Conservation (phyloP, 495 filamentous ascomycete species). For the Staphylotrichum tortipilum region DNA sequence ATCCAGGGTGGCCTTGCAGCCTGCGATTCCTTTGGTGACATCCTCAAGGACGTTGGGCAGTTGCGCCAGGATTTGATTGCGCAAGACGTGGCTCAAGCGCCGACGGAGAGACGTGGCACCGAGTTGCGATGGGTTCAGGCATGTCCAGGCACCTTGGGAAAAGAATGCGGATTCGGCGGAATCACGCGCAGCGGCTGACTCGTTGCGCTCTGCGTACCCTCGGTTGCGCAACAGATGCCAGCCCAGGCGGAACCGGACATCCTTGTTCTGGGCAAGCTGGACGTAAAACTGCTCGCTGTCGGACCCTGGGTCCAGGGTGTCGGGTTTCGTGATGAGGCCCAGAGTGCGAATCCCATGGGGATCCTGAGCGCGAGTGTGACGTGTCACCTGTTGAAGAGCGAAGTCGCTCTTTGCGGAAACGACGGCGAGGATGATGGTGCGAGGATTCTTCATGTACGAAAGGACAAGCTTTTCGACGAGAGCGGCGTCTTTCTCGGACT, state of each 20-base stretch:
- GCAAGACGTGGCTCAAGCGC: slow-evolving; percentile 1
- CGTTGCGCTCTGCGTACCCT: slow-evolving; percentile 31
- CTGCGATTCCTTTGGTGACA: background rate
- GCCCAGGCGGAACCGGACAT: slow-evolving; percentile 23
- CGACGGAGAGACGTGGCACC: background rate
- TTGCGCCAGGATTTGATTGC: background rate
- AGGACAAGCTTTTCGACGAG: slow-evolving; percentile 46
- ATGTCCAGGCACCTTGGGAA: background rate
- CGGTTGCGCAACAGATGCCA: slow-evolving; percentile 65
- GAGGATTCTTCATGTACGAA: slow-evolving; percentile 48
- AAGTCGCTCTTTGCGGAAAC: slow-evolving; percentile 45
- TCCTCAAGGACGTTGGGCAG: slow-evolving; percentile 1
- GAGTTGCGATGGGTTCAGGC: background rate
- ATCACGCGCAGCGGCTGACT: background rate
- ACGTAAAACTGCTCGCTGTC: slow-evolving; percentile 11
- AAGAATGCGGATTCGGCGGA: background rate
- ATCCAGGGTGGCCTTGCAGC: background rate
- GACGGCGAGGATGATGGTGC: slow-evolving; percentile 52
- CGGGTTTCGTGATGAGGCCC: slow-evolving; percentile 42
- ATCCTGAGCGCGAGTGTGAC: slow-evolving; percentile 34
- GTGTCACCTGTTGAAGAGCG: slow-evolving; percentile 41
- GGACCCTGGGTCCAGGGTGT: slow-evolving; percentile 12
- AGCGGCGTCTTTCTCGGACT: slow-evolving; percentile 34
- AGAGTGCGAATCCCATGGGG: slow-evolving; percentile 41
- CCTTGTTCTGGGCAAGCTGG: slow-evolving; percentile 13